A percentile compares a stretch with the other conserved stretches of the same genome.
These are phyloP conservation scores for Ascosphaera aggregata DNA, from an alignment of 2,329 filamentous ascomycete genomes.

Conservation along the genomic window DNA sequence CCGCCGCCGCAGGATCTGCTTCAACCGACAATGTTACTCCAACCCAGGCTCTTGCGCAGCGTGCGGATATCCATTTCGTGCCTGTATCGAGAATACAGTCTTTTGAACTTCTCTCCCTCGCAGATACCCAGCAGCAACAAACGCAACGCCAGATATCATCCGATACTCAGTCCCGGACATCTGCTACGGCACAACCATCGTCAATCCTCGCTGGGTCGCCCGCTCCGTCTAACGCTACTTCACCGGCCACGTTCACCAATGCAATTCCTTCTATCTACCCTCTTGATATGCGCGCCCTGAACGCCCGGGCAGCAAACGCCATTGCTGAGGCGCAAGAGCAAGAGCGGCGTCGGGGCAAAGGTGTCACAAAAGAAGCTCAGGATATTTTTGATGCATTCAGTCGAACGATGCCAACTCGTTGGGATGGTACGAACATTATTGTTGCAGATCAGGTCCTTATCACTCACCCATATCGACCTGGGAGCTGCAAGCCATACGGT, in stretches of 20 bases:
- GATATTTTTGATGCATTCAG: conserved; percentile 38
- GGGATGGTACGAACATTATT: conserved; percentile 35
- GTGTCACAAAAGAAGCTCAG: conserved; percentile 36
- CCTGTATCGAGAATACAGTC: conserved; percentile 34
- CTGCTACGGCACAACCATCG: neutral
- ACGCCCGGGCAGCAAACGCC: conserved; percentile 30
- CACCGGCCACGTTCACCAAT: conserved; percentile 24
- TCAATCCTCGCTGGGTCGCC: conserved; percentile 1
- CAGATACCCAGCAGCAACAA: conserved; percentile 2
- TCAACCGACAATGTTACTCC: conserved; percentile 14
- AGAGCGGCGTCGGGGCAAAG: conserved; percentile 34
- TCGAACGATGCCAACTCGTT: conserved; percentile 35
- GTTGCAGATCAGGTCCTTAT: conserved; percentile 37
- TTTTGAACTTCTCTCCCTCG: conserved; percentile 29
- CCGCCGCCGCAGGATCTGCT: conserved; percentile 20
- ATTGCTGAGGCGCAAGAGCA: conserved; percentile 32
- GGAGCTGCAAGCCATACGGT: conserved; percentile 25
- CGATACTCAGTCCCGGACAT: neutral
- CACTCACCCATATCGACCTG: conserved; percentile 31
- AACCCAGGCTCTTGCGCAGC: conserved; percentile 16
- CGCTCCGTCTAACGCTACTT: conserved; percentile 9
- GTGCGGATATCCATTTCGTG: conserved; percentile 36
- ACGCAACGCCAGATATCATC: neutral
- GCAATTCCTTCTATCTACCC: conserved; percentile 19
- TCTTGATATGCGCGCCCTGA: conserved; percentile 31